Conservation (phyloP, 2,329 filamentous ascomycete genomes). For the Annulohypoxylon truncatum region DNA sequence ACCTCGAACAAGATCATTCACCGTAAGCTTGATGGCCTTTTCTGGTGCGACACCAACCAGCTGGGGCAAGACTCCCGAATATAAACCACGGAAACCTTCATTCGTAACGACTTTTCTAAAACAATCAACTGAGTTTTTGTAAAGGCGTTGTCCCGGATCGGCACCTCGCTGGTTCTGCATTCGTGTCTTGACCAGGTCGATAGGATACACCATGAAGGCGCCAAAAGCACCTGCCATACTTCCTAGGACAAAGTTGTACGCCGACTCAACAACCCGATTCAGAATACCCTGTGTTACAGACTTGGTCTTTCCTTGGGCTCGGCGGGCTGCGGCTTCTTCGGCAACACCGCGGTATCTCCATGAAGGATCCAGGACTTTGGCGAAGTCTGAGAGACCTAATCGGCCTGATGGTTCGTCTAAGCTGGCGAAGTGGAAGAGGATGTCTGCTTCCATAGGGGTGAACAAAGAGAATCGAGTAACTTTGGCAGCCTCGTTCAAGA, state of each 20-base stretch:
- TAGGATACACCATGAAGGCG: constrained; percentile 99
- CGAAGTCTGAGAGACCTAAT: constrained; percentile 84
- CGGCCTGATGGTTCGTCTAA: constrained; percentile 89
- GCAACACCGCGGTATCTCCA: constrained; percentile 77
- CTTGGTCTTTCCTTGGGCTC: constrained; percentile 57
- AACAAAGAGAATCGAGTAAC: constrained; percentile 95
- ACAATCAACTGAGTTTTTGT: constrained; percentile 98
- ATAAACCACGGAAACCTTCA: constrained; percentile 88
- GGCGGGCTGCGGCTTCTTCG: constrained; percentile 56
- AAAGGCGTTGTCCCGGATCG: constrained; percentile 85
- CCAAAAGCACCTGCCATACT: constrained; percentile 95
- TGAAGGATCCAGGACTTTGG: constrained; percentile 92
- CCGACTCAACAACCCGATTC: constrained; percentile 76
- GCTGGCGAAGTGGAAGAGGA: constrained; percentile 97
- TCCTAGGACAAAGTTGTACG: constrained; percentile 90
- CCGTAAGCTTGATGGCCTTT: constrained; percentile 98
- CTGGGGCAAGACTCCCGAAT: constrained; percentile 94
- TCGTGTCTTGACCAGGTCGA: constrained; percentile 97
- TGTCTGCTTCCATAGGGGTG: constrained; percentile 98
- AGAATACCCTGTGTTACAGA: constrained; percentile 68
- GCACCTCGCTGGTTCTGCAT: constrained; percentile 95
- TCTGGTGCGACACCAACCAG: constrained; percentile 98
- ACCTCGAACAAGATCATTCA: constrained; percentile 91
- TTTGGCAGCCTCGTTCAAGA: constrained; percentile 91
- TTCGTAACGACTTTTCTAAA: constrained; percentile 92